Conservation (phyloP, 2,329 filamentous ascomycete species). For the Monosporascus ibericus region DNA sequence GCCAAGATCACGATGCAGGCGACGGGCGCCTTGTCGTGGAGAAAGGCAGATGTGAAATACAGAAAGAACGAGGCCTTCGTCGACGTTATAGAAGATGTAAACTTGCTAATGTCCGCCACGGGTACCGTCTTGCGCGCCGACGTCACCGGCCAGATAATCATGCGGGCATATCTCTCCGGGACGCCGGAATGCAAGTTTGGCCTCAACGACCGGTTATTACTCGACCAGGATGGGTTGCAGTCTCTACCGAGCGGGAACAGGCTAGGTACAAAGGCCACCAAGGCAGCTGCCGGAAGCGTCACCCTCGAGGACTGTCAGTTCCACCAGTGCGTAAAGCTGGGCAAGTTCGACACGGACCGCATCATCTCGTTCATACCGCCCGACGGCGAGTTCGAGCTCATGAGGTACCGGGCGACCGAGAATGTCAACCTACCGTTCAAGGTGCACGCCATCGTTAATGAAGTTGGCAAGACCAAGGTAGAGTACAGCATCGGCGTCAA, state of each 20-base stretch:
- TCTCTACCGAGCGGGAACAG: constrained; percentile 68
- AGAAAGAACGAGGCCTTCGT: constrained; percentile 99
- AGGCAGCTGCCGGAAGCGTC: constrained; percentile 90
- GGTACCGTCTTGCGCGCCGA: constrained; percentile 92
- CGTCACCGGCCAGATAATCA: constrained; percentile 94
- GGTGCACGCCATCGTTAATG: constrained; percentile 96
- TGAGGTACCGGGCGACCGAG: constrained; percentile 96
- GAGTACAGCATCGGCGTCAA: constrained; percentile 98
- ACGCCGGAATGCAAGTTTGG: constrained; percentile 99
- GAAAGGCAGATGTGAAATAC: constrained; percentile 96
- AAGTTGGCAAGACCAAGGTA: constrained; percentile 93
- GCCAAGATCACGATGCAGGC: constrained; percentile 99
- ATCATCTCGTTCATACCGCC: constrained; percentile 97
- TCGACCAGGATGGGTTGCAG: constrained; percentile 69
- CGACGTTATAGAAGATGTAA: constrained; percentile 98
- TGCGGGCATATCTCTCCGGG: constrained; percentile 94
- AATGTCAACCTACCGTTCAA: constrained; percentile 99
- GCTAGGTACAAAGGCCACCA: constrained; percentile 80
- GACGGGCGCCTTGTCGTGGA: constrained; percentile 93
- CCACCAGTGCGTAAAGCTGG: constrained; percentile 96
- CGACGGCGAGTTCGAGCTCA: constrained; percentile 96
- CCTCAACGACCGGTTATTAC: constrained; percentile 85
- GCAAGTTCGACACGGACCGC: constrained; percentile 91
- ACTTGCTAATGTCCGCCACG: constrained; percentile 96
- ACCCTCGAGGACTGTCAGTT: constrained; percentile 98